Evolutionary conservation across 768 basidiomycete genomes (phyloP).

Genomic region (Tricholoma bakamatsutake): DNA sequence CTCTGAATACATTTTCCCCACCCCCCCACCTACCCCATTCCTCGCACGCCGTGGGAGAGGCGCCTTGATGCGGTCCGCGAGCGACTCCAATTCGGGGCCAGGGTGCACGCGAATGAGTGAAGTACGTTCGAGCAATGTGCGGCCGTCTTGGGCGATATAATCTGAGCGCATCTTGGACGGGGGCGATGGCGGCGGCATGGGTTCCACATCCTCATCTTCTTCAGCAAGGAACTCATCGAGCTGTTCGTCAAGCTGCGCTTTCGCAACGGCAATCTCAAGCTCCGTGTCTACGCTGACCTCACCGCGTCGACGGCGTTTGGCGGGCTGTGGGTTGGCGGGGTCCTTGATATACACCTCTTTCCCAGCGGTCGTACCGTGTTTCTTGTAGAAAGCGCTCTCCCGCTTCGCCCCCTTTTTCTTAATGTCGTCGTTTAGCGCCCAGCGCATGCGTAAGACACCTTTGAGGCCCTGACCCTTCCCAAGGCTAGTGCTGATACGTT

Average conservation of each 20-base stretch:
- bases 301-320: constrained; percentile 30
- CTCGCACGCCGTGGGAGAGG: constrained; percentile 39
- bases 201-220: constrained; percentile 21
- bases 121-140: constrained; percentile 54
- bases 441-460: constrained; percentile 66
- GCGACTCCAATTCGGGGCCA: constrained; percentile 19
- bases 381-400: constrained; percentile 75
- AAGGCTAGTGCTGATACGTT: constrained; percentile 66
- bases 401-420: constrained; percentile 72
- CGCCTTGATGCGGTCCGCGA: constrained; percentile 41
- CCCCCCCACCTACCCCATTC: constrained; percentile 9
- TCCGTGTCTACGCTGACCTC: constrained; percentile 32
- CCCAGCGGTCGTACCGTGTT: constrained; percentile 61
- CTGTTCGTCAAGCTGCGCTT: constrained; percentile 55
- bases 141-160: constrained; percentile 44
- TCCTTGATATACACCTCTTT: constrained; percentile 40
- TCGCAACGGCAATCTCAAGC: constrained; percentile 10
- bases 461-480: constrained; percentile 66
- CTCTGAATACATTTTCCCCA: constrained; percentile 18
- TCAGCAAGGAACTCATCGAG: constrained; percentile 63
- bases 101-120: constrained; percentile 38
- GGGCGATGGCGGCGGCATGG: constrained; percentile 34
- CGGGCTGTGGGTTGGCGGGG: constrained; percentile 15
- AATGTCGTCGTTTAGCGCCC: constrained; percentile 66
- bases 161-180: constrained; percentile 68